Base-by-base conservation (phyloP, 2,329 filamentous ascomycete genomes). In the Xylogone sp. region DNA sequence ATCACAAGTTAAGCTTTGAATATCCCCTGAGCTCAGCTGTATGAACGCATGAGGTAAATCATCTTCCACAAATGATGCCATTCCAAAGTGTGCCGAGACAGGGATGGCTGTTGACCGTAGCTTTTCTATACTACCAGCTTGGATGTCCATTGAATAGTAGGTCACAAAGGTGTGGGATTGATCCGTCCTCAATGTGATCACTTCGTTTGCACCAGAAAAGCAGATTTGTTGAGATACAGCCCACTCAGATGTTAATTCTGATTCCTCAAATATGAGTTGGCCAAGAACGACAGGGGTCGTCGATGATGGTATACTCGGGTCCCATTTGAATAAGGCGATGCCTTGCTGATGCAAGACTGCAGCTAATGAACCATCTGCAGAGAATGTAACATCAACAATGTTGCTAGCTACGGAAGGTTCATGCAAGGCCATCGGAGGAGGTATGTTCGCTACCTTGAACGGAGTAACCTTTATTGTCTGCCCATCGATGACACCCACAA, bases 341-440 rank as follows among this genome's bases (percentile, higher is more conserved):
- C 81, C 82, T 16, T 71, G 65, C 22, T 79, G 75, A 59, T 91
- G 88, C 19, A 97, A 73, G 8, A 95, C 79, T 3, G 84, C 90
- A 64, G 97, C 77, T 7, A 76, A 75, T 1, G 76, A 77, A 46
- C 86, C 84, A 45, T 78, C 77, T 13, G 75, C 75, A 46, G 83
- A 87, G 58, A 97, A 84, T 0, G 86, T 83, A 48, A 94, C 82
- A 69, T 97, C 91, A 18, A 89, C 71, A 2, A 83, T 78, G 49
- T 86, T 84, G 0, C 77, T 77, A 13, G 80, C 73, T 22, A 87
- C 69, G 12, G 73, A 62, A 18, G 97, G 62, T 52, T 95, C 88
- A 58, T 87, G 87, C 56, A 93, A 77, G 16, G 90, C 84, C 91
- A 97, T 97, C 1, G 94, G 94, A 22, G 94, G 94, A 21, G 94